Base-by-base conservation (phyloP, 805 yeast species). In the Candida orba region DNA sequence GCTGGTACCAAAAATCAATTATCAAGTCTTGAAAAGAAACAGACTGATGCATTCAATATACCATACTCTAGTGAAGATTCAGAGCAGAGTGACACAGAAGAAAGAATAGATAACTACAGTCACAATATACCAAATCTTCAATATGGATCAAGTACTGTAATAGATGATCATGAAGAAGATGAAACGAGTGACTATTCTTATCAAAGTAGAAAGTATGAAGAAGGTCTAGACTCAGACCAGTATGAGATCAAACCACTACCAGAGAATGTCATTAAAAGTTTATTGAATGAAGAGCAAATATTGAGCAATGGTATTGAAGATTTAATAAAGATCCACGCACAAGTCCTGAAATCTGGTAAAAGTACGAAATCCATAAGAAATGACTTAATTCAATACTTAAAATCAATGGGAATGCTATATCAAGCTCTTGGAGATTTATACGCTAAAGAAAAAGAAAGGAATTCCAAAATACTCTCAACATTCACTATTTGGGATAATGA, bases 351-450 rank as follows among this genome's bases (percentile, higher is more conserved):
- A 17, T 47, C 53, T 13, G 75, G 75, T 1, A 58, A 62, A 42
- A 56, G 55, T 34, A 52, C 63, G 2, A 45, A 49, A 37, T 46
- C 54, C 8, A 48, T 66, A 6, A 49, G 76, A 42, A 46, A 46
- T 7, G 56, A 55, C 49, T 59, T 71, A 6, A 37, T 53, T 1
- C 59, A 58, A 27, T 56, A 58, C 41, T 64, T 66, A 41, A 61
- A 57, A 38, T 65, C 63, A 39, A 48, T 72, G 25, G 60, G 68
- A 1, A 66, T 65, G 40, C 59, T 64, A 32, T 64, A 68, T 47
- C 62, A 65, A 40, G 62, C 73, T 2, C 60, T 71, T 35, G 56
- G 63, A 41, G 78, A 73, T 48, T 49, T 71, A 3, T 73, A 72
- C 50, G 48, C 53, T 4, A 56, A 56, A 9, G 75, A 71, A 27